Evolutionary conservation across 192 early-diverging fungal species (phyloP).

Genomic region (Tieghemiomyces parasiticus): DNA sequence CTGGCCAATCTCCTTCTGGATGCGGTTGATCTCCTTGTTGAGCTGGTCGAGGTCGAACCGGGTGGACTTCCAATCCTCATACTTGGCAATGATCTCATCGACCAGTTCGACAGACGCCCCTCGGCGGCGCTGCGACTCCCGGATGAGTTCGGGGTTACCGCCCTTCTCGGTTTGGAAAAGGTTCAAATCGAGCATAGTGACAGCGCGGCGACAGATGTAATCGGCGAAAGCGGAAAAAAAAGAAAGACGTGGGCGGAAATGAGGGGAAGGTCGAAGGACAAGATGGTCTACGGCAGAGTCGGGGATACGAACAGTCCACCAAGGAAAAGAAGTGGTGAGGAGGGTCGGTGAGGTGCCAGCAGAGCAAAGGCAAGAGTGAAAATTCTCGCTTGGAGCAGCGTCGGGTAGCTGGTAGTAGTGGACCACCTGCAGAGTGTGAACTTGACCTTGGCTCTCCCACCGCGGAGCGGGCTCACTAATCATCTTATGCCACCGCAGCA

Average conservation of each 20-base stretch:
- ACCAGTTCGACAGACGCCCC: slow-evolving; percentile 72
- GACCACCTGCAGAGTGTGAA: too few relatives aligned
- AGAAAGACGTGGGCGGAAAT: neutral
- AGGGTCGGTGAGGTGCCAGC: too few relatives aligned
- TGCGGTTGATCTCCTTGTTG: slow-evolving; percentile 82
- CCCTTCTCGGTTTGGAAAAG: slow-evolving; percentile 81
- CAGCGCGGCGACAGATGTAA: neutral
- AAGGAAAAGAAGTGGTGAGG: too few relatives aligned
- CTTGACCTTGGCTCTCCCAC: too few relatives aligned
- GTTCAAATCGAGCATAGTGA: slow-evolving; percentile 83
- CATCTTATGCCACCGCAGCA: too few relatives aligned
- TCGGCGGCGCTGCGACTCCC: slow-evolving; percentile 84
- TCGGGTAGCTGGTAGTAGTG: too few relatives aligned
- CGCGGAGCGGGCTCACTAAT: too few relatives aligned
- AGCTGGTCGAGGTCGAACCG: slow-evolving; percentile 73
- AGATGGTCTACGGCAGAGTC: too few relatives aligned
- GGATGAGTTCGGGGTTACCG: slow-evolving; percentile 82
- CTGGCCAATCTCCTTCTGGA: slow-evolving; percentile 79
- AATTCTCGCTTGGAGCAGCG: too few relatives aligned
- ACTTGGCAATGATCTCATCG: slow-evolving; percentile 81
- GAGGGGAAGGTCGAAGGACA: too few relatives aligned
- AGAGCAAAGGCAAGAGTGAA: too few relatives aligned
- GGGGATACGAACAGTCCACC: too few relatives aligned
- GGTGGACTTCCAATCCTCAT: slow-evolving; percentile 76
- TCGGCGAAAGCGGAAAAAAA: neutral